Evolutionary conservation across 2,329 filamentous ascomycete species (phyloP).

Genomic region (Rutstroemia sp.): DNA sequence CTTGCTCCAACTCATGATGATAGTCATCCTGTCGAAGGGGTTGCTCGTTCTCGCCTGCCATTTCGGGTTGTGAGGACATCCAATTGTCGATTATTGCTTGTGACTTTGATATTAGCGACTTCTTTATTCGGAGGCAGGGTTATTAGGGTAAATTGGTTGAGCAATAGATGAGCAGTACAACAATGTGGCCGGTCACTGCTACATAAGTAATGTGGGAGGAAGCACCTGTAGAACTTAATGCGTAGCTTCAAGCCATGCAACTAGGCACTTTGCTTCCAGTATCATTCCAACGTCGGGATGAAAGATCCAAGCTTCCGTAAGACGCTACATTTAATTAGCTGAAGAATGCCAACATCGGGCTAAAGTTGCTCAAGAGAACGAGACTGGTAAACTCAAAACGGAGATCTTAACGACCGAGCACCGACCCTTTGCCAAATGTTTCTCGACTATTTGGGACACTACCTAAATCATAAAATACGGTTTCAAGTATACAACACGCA

Average conservation of each 20-base stretch:
- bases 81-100: background rate
- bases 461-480: background rate
- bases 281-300: too few species aligned
- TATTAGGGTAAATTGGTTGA: too few species aligned
- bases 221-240: background rate
- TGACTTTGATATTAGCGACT: too few species aligned
- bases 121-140: too few species aligned
- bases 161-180: background rate
- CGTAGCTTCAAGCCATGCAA: slow-evolving; percentile 3
- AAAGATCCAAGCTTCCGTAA: too few species aligned
- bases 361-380: background rate
- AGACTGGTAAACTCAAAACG: background rate
- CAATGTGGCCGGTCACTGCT: background rate
- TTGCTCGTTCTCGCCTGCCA: background rate
- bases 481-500: background rate
- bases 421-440: background rate
- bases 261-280: background rate
- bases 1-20: slow-evolving; percentile 3
- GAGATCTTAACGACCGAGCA: slow-evolving; percentile 1
- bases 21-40: slow-evolving; percentile 1
- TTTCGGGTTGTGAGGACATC: background rate
- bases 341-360: background rate
- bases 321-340: background rate
- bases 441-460: background rate
- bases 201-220: slow-evolving; percentile 1